phyloP scores from a whole-genome alignment of 192 early-diverging fungal genomes.

The Coemansia sp. region DNA sequence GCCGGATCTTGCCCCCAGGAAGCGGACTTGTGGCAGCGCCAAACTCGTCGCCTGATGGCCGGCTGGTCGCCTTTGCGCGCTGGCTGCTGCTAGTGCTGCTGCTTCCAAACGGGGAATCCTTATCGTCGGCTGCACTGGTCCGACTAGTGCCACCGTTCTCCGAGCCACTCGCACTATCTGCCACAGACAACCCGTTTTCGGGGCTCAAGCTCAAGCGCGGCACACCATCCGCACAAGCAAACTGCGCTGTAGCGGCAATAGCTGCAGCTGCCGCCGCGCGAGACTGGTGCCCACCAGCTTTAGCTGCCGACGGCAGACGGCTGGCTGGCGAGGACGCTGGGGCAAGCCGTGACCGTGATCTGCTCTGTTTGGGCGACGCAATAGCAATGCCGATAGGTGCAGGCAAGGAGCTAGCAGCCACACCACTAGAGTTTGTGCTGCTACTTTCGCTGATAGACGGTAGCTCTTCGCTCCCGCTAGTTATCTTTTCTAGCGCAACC shows the following conservation, averaged over 20 bases:
- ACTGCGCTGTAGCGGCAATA: slow-evolving; percentile 30
- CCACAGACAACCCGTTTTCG: background rate
- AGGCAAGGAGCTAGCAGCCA: background rate
- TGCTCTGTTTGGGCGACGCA: background rate
- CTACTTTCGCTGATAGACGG: slow-evolving; percentile 8
- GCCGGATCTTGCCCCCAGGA: slow-evolving; percentile 30
- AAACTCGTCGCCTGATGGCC: slow-evolving; percentile 2
- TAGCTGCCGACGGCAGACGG: background rate
- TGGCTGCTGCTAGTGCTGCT: slow-evolving; percentile 14
- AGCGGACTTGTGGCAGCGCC: background rate
- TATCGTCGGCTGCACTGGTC: slow-evolving; percentile 10
- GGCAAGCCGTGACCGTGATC: slow-evolving; percentile 12
- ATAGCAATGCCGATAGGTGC: slow-evolving; percentile 1
- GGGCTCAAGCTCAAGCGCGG: background rate
- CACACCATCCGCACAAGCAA: slow-evolving; percentile 8
- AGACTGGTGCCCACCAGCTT: background rate
- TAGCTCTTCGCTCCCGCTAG: slow-evolving; percentile 6
- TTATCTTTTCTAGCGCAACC: slow-evolving; percentile 31
- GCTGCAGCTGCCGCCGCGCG: slow-evolving; percentile 30
- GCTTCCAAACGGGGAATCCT: background rate
- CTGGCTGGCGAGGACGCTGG: slow-evolving; percentile 7
- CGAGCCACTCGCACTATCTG: background rate
- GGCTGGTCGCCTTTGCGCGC: background rate
- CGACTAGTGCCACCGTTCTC: background rate
- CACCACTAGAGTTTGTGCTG: background rate